These are phyloP conservation scores for Camelina neglecta DNA, from an alignment of 345 rosid species.

Conservation along the genomic window DNA sequence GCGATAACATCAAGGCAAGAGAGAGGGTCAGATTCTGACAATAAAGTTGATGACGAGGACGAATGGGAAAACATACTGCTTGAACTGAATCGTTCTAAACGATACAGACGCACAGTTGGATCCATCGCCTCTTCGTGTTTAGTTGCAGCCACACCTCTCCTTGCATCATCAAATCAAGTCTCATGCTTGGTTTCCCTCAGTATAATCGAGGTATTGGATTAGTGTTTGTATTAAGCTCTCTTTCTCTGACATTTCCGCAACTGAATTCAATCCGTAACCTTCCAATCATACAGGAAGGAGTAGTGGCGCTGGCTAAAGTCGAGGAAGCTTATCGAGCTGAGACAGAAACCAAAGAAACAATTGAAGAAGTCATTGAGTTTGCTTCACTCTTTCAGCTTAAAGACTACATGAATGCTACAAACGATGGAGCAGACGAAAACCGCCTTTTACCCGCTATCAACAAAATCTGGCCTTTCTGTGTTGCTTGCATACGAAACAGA, in stretches of 20 bases:
- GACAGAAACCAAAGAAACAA: slow-evolving; percentile 64
- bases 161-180: slow-evolving; percentile 72
- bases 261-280: slow-evolving; percentile 5
- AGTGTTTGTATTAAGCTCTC: slow-evolving; percentile 9
- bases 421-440: slow-evolving; percentile 76
- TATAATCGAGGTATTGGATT: slow-evolving; percentile 68
- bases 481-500: slow-evolving; percentile 66
- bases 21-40: slow-evolving; percentile 39
- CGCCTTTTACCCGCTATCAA: slow-evolving; percentile 91
- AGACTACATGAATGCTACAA: slow-evolving; percentile 61
- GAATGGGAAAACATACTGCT: slow-evolving; percentile 66
- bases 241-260: slow-evolving; percentile 5
- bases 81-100: slow-evolving; percentile 69
- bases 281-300: slow-evolving; percentile 61
- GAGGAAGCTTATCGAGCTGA: slow-evolving; percentile 82
- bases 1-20: slow-evolving; percentile 43
- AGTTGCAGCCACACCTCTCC: slow-evolving; percentile 70
- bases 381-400: slow-evolving; percentile 69
- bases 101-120: slow-evolving; percentile 82
- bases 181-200: slow-evolving; percentile 78
- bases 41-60: slow-evolving; percentile 46
- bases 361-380: slow-evolving; percentile 64
- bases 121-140: slow-evolving; percentile 84
- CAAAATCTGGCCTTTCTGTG: slow-evolving; percentile 86
- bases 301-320: slow-evolving; percentile 67